Base-by-base conservation (phyloP, 495 filamentous ascomycete species). In the Thermothielavioides terrestris region DNA sequence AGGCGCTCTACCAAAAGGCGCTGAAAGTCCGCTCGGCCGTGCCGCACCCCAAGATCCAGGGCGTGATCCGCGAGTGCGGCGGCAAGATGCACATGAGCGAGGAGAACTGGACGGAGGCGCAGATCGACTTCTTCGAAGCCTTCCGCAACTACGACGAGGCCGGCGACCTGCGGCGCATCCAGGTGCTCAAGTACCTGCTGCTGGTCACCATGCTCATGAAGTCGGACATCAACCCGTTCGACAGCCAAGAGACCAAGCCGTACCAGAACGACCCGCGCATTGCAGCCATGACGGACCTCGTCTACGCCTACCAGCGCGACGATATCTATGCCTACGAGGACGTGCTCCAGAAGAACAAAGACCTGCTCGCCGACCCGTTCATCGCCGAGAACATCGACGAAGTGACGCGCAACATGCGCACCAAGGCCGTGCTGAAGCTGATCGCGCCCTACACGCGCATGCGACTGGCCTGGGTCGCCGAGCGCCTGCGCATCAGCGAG, bases 71-170 rank as follows among this genome's bases (percentile, higher is more conserved):
- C 42, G 92, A 98, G 68, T 97, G 92, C 66, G 94, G 92, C 56
- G 92, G 92, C 52, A 98, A 98, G 73, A 98, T 98, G 92, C 90
- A 98, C 68, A 96, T 98, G 94, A 94, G 88, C 61, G 92, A 98
- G 73, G 92, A 97, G 70, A 95, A 95, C 66, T 98, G 92, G 92
- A 87, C 94, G 67, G 86, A 89, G 50, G 92, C 92, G 4, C 91
- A 96, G 62, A 90, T 82, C 55, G 94, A 95, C 67, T 98, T 98
- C 69, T 96, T 95, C 65, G 94, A 98, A 67, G 91, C 92, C 4
- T 98, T 98, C 72, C 86, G 89, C 22, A 97, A 97, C 70, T 98
- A 97, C 69, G 94, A 98, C 64, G 92, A 98, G 67, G 92, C 92
- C 34, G 92, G 92, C 42, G 95, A 90, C 31, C 76, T 95, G 58